These are phyloP conservation scores for Tolypocladium album DNA, from an alignment of 2,329 filamentous ascomycete genomes.

Conservation along the genomic window DNA sequence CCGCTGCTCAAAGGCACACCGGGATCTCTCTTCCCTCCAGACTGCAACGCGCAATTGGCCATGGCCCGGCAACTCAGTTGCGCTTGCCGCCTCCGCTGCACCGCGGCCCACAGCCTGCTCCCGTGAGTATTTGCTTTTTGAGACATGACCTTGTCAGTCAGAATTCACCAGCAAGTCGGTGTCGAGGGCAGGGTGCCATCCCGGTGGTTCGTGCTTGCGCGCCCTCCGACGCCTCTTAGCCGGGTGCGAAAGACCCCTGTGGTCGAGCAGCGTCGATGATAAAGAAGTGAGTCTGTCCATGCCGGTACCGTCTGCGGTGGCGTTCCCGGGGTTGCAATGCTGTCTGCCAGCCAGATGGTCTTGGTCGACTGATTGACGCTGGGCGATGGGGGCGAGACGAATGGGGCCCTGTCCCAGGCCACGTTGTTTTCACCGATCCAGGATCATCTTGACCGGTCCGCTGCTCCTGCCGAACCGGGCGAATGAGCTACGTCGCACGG, in stretches of 20 bases:
- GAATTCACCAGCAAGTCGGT: background rate
- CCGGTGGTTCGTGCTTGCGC: slow-evolving; percentile 1
- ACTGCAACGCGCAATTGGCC: slow-evolving; percentile 1
- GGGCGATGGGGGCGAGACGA: background rate
- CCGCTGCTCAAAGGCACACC: slow-evolving; percentile 1
- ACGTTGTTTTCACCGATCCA: background rate
- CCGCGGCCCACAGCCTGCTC: slow-evolving; percentile 1
- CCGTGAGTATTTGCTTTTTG: slow-evolving; percentile 4
- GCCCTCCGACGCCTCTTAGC: slow-evolving; percentile 1
- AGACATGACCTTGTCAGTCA: slow-evolving; percentile 3
- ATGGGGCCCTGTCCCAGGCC: background rate
- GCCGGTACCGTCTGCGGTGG: background rate
- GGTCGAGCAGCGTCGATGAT: background rate
- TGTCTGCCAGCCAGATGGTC: background rate
- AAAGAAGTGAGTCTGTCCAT: background rate
- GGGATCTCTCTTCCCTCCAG: slow-evolving; percentile 2
- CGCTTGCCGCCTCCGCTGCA: slow-evolving; percentile 1
- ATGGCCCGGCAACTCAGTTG: background rate
- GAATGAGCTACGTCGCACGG: background rate
- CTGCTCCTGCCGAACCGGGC: background rate
- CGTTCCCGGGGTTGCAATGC: background rate
- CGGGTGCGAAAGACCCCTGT: background rate
- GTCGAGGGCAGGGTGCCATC: background rate
- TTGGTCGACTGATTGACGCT: background rate
- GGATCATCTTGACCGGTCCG: slow-evolving; percentile 3